phyloP scores from a whole-genome alignment of 2,329 filamentous ascomycete genomes.

The Kalaharituber pfeilii region DNA sequence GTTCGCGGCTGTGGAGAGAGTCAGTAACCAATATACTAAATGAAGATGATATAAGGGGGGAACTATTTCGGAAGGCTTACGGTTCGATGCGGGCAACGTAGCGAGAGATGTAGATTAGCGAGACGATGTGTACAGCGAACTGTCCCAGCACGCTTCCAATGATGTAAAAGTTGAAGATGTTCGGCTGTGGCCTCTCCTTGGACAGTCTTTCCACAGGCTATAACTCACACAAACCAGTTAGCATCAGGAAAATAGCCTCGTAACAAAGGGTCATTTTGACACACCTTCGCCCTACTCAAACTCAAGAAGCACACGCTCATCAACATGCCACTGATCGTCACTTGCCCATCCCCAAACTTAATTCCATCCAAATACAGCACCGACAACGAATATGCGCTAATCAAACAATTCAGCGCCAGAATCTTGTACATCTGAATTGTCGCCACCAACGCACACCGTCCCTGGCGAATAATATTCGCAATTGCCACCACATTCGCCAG shows the following conservation, averaged over 20 bases:
- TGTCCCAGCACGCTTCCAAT: constrained; percentile 94
- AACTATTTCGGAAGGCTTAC: no score
- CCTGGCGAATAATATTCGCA: constrained; percentile 95
- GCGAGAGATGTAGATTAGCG: constrained; percentile 81
- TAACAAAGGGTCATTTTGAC: constrained; percentile 15
- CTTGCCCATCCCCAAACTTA: constrained; percentile 96
- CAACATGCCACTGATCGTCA: constrained; percentile 97
- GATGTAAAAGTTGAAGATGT: constrained; percentile 98
- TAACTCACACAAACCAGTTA: constrained; percentile 18
- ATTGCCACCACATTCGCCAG: constrained; percentile 92
- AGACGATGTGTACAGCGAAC: constrained; percentile 88
- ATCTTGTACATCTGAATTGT: constrained; percentile 99
- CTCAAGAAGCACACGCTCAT: constrained; percentile 99
- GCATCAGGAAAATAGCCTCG: background rate
- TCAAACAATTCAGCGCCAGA: constrained; percentile 88
- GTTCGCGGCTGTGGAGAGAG: constrained; percentile 31
- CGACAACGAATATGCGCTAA: constrained; percentile 90
- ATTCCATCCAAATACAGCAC: constrained; percentile 95
- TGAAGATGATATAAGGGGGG: background rate
- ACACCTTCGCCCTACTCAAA: constrained; percentile 79
- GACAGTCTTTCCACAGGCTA: constrained; percentile 81
- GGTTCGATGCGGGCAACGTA: constrained; percentile 75
- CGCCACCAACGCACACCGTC: constrained; percentile 88
- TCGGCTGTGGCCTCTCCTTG: constrained; percentile 91
- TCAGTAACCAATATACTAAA: constrained; percentile 21